Conservation (phyloP, 306 rosid species). For the Fragaria iinumae region DNA sequence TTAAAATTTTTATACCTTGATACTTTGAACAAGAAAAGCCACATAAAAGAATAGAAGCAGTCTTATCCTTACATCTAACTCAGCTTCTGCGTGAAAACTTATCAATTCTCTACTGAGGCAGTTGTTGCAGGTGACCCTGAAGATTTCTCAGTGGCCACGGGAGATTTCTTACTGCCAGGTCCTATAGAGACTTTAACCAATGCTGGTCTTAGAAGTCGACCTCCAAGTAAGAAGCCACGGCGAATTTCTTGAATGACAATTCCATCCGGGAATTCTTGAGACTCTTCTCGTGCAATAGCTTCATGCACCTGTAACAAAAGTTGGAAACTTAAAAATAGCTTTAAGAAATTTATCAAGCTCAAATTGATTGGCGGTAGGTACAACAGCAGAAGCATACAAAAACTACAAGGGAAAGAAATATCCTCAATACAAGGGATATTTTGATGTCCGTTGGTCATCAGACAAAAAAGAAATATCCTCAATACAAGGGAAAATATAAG, state of each 20-base stretch:
- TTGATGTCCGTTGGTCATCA: neutral
- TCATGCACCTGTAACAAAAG: constrained; percentile 63
- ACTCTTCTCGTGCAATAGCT: constrained; percentile 83
- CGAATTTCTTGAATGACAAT: constrained; percentile 63
- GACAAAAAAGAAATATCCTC: neutral
- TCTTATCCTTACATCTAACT: constrained; percentile 8
- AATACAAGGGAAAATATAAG: neutral
- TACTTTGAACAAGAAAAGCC: neutral
- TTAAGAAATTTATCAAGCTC: constrained; percentile 5
- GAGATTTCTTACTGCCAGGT: constrained; percentile 52
- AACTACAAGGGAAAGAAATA: neutral
- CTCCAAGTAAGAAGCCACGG: constrained; percentile 75
- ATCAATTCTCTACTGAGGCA: constrained; percentile 57
- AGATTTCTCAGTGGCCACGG: constrained; percentile 33
- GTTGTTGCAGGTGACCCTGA: constrained; percentile 55
- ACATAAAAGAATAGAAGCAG: constrained; percentile 2
- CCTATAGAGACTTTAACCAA: constrained; percentile 80
- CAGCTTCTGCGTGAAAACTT: constrained; percentile 16
- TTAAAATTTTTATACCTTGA: neutral
- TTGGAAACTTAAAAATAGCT: constrained; percentile 5
- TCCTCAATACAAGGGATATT: neutral
- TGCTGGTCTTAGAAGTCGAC: constrained; percentile 81
- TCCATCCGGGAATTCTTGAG: constrained; percentile 72
- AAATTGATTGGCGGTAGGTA: neutral
- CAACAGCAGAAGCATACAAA: neutral